Conservation (phyloP, 2,329 filamentous ascomycete species). For the Leptographium flavum region DNA sequence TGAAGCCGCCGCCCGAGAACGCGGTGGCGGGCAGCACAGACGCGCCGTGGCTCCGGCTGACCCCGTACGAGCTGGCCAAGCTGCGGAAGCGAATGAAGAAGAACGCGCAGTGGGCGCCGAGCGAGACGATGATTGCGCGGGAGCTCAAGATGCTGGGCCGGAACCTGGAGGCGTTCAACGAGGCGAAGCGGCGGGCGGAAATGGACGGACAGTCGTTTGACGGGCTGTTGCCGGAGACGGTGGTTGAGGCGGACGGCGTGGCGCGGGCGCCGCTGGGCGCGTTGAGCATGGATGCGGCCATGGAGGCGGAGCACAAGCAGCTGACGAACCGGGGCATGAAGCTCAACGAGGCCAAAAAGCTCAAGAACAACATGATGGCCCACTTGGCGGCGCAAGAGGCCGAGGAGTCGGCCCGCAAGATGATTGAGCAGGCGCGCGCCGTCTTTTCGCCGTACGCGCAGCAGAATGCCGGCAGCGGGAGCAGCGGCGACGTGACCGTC, state of each 20-base stretch:
- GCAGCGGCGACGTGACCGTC: background rate
- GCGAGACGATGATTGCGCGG: conserved; percentile 71
- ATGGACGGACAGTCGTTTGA: conserved; percentile 50
- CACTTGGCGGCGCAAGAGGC: conserved; percentile 49
- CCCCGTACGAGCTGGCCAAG: conserved; percentile 49
- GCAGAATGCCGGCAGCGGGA: background rate
- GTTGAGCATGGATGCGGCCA: conserved; percentile 37
- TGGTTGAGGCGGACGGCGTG: conserved; percentile 33
- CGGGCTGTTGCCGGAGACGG: conserved; percentile 23
- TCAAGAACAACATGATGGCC: conserved; percentile 50
- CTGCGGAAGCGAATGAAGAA: conserved; percentile 83
- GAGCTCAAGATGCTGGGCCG: conserved; percentile 60
- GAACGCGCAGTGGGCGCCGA: conserved; percentile 74
- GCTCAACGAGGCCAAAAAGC: conserved; percentile 62
- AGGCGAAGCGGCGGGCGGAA: conserved; percentile 50
- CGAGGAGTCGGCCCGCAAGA: conserved; percentile 21
- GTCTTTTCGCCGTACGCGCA: conserved; percentile 14
- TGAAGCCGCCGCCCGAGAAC: conserved; percentile 45
- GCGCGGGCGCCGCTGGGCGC: conserved; percentile 44
- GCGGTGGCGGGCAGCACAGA: conserved; percentile 43
- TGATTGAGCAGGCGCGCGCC: conserved; percentile 16
- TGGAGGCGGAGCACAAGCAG: conserved; percentile 46
- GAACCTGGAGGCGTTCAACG: conserved; percentile 45
- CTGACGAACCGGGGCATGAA: conserved; percentile 63
- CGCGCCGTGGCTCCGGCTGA: conserved; percentile 52